Conservation (phyloP, 495 filamentous ascomycete genomes). For the Paragyromitra xinjiangensis region DNA sequence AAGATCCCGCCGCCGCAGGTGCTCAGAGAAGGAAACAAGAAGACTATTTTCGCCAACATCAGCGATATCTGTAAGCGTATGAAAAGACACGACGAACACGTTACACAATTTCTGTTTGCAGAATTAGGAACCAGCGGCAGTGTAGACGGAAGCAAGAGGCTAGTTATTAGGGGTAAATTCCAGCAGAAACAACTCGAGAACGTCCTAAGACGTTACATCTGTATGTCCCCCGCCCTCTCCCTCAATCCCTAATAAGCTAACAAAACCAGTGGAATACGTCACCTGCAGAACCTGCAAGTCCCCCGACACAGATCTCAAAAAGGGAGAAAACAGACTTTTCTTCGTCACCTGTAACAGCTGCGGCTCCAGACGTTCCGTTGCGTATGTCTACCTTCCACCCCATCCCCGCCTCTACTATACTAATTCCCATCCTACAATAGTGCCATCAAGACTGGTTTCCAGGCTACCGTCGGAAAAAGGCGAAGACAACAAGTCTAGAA, state of each 20-base stretch:
- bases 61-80: slow-evolving; percentile 86
- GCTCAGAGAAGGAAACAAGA: slow-evolving; percentile 99
- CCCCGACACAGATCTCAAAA: slow-evolving; percentile 94
- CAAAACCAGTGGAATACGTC: slow-evolving; percentile 84
- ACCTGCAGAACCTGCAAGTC: slow-evolving; percentile 98
- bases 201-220: slow-evolving; percentile 90
- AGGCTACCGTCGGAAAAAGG: slow-evolving; percentile 93
- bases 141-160: slow-evolving; percentile 87
- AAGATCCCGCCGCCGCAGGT: slow-evolving; percentile 99
- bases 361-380: slow-evolving; percentile 86
- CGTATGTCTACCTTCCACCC: slow-evolving; percentile 56
- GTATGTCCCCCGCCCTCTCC: slow-evolving; percentile 64
- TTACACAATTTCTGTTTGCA: slow-evolving; percentile 95
- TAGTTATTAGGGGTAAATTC: slow-evolving; percentile 99
- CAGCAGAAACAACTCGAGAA: slow-evolving; percentile 98
- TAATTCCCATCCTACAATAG: slow-evolving; percentile 41
- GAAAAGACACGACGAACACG: slow-evolving; percentile 97
- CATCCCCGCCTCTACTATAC: neutral
- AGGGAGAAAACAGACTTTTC: slow-evolving; percentile 95
- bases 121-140: slow-evolving; percentile 96
- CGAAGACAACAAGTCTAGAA: slow-evolving; percentile 69
- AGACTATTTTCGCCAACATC: slow-evolving; percentile 99
- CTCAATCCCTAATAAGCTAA: slow-evolving; percentile 44
- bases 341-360: slow-evolving; percentile 89
- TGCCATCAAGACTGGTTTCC: slow-evolving; percentile 99